Conservation (phyloP, 805 yeast species). For the Cyberlindnera maritima region DNA sequence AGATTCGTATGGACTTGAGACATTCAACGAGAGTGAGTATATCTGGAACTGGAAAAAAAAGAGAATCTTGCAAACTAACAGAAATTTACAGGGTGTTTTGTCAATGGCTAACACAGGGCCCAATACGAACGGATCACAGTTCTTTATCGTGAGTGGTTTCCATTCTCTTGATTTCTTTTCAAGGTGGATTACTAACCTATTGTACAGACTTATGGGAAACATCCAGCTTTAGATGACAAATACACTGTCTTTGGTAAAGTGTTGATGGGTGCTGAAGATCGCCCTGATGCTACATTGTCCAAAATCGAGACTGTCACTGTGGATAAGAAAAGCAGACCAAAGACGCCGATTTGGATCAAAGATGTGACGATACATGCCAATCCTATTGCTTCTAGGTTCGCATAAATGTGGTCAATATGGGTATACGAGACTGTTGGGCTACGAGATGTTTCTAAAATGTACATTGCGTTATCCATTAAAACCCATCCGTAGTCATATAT, state of each 20-base stretch:
- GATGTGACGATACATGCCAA: conserved; percentile 40
- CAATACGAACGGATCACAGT: conserved; percentile 67
- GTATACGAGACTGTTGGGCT: neutral
- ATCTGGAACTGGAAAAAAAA: too few relatives aligned
- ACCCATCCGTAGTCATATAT: conserved; percentile 1
- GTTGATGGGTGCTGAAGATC: conserved; percentile 44
- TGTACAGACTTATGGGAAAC: conserved; percentile 66
- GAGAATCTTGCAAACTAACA: conserved; percentile 13
- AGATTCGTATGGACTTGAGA: conserved; percentile 60
- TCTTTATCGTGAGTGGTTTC: conserved; percentile 44
- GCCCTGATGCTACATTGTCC: conserved; percentile 28
- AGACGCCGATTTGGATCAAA: conserved; percentile 28
- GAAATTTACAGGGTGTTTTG: conserved; percentile 43
- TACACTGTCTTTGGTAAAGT: conserved; percentile 80
- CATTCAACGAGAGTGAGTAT: conserved; percentile 71
- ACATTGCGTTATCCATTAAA: conserved; percentile 9
- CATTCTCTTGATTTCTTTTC: too few relatives aligned
- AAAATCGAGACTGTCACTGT: conserved; percentile 27
- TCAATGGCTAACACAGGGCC: conserved; percentile 73
- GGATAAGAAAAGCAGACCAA: conserved; percentile 38
- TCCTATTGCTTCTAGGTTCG: conserved; percentile 40
- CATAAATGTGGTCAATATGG: too few relatives aligned
- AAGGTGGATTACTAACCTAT: conserved; percentile 10
- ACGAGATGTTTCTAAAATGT: neutral
- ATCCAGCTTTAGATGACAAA: conserved; percentile 72